Base-by-base conservation (phyloP, 225 moss, liverwort and hornwort species). In the Neckera pumila region DNA sequence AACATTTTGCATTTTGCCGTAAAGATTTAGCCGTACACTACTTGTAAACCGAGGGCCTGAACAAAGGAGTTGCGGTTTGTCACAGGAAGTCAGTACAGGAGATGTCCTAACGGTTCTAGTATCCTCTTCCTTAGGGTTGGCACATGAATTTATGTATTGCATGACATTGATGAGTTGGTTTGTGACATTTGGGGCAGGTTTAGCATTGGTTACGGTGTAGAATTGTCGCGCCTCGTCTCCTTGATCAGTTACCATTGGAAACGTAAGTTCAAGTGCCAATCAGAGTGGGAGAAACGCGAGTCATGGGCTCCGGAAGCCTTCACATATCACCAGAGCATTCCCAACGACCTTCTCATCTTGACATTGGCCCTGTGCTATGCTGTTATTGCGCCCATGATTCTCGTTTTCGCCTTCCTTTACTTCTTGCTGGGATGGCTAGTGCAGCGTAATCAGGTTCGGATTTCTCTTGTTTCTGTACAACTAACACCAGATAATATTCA, bases 241-340 rank as follows among this genome's bases (percentile, higher is more conserved):
- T 87, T 97, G n/a, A 84, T 94, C 79, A 88, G 93, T 54, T 98
- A 86, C 58, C 95, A 95, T 79, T 83, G 94, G 73, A 95, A 94
- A 80, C 94, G 95, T 34, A 96, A 87, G 88, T 95, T 86, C 84
- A 91, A 92, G 78, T 91, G 94, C 92, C 97, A 96, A 86, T 91
- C 96, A 28, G 95, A 98, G 67, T 91, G 93, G 89, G 98, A 98
- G 88, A 79, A 95, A 28, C 89, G 91, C 71, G 95, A 92, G 58
- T 95, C 97, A 10, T 98, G 98, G 98, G 91, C 92, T 83, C 98
- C 98, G 12, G 96, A 96, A 47, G 86, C 97, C 34, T 93, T 98
- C 73, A 84, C 85, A 11, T 98, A 98, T 66, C 87, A 96, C 67
- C 92, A 94, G 43, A 85, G 86, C 78, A 89, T 98, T 71, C 98